Conservation (phyloP, 2,329 filamentous ascomycete species). For the Aspergillus vadensis region DNA sequence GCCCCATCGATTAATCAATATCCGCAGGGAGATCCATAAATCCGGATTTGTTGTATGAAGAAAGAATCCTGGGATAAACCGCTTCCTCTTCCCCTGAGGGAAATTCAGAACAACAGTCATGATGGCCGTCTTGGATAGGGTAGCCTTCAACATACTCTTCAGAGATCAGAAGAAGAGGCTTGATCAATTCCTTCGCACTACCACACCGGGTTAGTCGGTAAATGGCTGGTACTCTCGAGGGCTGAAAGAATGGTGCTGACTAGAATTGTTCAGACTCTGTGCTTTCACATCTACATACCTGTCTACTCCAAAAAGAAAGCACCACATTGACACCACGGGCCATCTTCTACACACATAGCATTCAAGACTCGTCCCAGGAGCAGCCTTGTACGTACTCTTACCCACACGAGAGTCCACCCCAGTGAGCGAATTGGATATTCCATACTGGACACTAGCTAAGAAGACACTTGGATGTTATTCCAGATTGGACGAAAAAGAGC, state of each 20-base stretch:
- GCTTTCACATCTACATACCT: neutral
- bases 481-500: slow-evolving; percentile 3
- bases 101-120: neutral
- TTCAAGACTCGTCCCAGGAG: slow-evolving; percentile 1
- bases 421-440: neutral
- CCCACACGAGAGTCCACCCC: neutral
- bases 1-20: too few species aligned
- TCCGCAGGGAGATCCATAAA: too few species aligned
- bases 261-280: neutral
- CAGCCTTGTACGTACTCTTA: slow-evolving; percentile 1
- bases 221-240: neutral
- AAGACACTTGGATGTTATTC: neutral
- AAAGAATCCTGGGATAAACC: too few species aligned
- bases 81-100: neutral
- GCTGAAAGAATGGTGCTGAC: neutral
- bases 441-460: neutral
- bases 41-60: too few species aligned
- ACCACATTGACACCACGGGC: neutral
- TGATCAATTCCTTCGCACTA: neutral
- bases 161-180: neutral
- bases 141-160: neutral
- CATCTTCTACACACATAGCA: neutral
- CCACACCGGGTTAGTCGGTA: slow-evolving; percentile 1
- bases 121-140: neutral
- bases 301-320: neutral